Conservation (phyloP, 2,329 filamentous ascomycete species). For the Phialemoniopsis sp. region DNA sequence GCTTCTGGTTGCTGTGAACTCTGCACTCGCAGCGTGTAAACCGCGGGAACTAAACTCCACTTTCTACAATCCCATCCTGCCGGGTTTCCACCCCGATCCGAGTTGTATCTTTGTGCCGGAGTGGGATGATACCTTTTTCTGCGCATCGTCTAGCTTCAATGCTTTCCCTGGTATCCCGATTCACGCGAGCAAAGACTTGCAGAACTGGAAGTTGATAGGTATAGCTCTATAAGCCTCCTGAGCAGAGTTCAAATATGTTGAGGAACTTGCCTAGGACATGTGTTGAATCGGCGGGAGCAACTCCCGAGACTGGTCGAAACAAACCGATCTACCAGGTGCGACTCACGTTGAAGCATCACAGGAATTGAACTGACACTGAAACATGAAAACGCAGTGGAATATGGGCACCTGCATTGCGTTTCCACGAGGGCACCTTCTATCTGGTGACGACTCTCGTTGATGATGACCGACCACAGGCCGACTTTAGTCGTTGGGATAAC, state of each 20-base stretch:
- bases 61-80: slow-evolving; percentile 32
- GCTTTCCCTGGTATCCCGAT: slow-evolving; percentile 39
- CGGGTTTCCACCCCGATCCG: slow-evolving; percentile 38
- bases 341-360: too few relatives aligned
- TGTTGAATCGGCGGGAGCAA: slow-evolving; percentile 26
- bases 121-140: slow-evolving; percentile 34
- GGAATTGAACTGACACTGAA: too few relatives aligned
- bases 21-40: too few relatives aligned
- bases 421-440: slow-evolving; percentile 21
- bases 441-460: slow-evolving; percentile 23
- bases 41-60: too few relatives aligned
- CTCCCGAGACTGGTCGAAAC: slow-evolving; percentile 23
- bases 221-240: background rate
- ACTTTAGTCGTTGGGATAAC: slow-evolving; percentile 31
- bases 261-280: slow-evolving; percentile 20
- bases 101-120: slow-evolving; percentile 33
- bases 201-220: slow-evolving; percentile 31
- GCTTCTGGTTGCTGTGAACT: too few relatives aligned
- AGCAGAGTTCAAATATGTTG: background rate
- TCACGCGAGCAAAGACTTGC: slow-evolving; percentile 36
- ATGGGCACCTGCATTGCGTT: slow-evolving; percentile 24
- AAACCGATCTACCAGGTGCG: slow-evolving; percentile 21
- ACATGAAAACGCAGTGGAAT: slow-evolving; percentile 23
- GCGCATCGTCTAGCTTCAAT: slow-evolving; percentile 36
- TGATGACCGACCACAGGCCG: slow-evolving; percentile 27